Evolutionary conservation across 108 stramenopile species (phyloP), one percentile per base, ranked within the genome.

Genomic region (Skeletonema marinoi): DNA sequence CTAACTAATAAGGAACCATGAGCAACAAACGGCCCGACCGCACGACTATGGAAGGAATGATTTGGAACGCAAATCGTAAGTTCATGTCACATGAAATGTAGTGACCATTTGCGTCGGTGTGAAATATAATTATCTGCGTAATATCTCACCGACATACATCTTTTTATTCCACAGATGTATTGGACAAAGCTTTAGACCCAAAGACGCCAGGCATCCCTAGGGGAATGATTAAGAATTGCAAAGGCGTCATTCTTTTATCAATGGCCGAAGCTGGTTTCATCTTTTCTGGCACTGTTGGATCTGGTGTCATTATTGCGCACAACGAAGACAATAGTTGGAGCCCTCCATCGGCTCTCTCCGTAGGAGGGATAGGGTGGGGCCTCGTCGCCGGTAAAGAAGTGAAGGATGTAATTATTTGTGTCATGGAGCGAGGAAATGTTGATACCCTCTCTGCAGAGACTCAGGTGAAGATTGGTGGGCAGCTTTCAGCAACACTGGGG

Each of bases 201-300:
- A 59, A 16, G 10, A 75, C 73, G 30, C 46, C 59, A 30, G 82
- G 86, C 17, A 79, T 93, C 29, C 92, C 92, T 19, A 81, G 75
- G 14, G 83, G 73, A 44, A 71, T 92, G 19, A 81, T 94, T 44
- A 64, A 77, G 73, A 67, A 81, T 66, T 89, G 84, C 32, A 78
- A 81, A 35, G 91, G 91, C 4, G 72, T 92, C 35, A 71, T 86
- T 16, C 84, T 93, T 65, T 29, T 92, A 60, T 89, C 89, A 30
- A 88, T 92, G n/a, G 79, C 87, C 25, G 92, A 94, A 68, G 90
- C 78, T 4, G 93, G 92, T 0, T 90, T 92, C 36, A 80, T 92
- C 41, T 81, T 91, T 54, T 84, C 89, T 6, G 90, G 90, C 21
- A 78, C 87, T 17, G 75, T 91, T 32, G 93, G 90, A 4, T 88